These are phyloP conservation scores for Lentinula boryana DNA, from an alignment of 768 basidiomycete species.

Conservation along the genomic window DNA sequence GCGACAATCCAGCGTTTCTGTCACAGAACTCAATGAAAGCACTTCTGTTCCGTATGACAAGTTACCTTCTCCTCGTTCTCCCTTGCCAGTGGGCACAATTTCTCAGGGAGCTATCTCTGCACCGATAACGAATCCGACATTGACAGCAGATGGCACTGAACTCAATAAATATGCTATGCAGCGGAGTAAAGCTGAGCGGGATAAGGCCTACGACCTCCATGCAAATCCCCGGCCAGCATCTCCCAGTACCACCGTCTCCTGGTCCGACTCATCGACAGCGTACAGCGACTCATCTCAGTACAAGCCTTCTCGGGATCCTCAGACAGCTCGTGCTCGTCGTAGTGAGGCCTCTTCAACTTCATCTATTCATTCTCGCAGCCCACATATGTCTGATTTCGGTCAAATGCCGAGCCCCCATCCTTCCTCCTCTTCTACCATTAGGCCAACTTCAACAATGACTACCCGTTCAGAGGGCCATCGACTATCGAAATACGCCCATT, in stretches of 20 bases:
- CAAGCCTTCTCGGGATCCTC: slow-evolving; percentile 25
- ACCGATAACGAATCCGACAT: slow-evolving; percentile 77
- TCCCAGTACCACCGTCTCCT: slow-evolving; percentile 32
- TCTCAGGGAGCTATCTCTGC: slow-evolving; percentile 59
- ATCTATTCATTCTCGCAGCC: slow-evolving; percentile 40
- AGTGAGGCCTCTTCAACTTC: slow-evolving; percentile 48
- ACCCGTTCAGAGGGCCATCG: slow-evolving; percentile 53
- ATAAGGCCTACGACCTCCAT: slow-evolving; percentile 39
- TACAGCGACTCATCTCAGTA: slow-evolving; percentile 43
- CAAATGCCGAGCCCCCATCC: slow-evolving; percentile 27
- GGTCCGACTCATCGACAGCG: slow-evolving; percentile 51
- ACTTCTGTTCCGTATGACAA: slow-evolving; percentile 71
- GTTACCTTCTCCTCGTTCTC: slow-evolving; percentile 52
- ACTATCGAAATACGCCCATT: slow-evolving; percentile 57
- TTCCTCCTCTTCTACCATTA: slow-evolving; percentile 30
- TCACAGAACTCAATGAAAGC: slow-evolving; percentile 48
- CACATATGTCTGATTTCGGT: slow-evolving; percentile 49
- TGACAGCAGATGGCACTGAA: slow-evolving; percentile 67
- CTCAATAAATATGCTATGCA: slow-evolving; percentile 56
- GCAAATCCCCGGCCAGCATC: slow-evolving; percentile 39
- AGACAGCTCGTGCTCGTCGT: slow-evolving; percentile 36
- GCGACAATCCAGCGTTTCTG: slow-evolving; percentile 57
- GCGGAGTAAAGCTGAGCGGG: slow-evolving; percentile 47
- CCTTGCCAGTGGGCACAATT: slow-evolving; percentile 48
- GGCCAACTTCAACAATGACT: slow-evolving; percentile 47